phyloP scores from a whole-genome alignment of 169 alveolate species.

The Plasmodium sp. region DNA sequence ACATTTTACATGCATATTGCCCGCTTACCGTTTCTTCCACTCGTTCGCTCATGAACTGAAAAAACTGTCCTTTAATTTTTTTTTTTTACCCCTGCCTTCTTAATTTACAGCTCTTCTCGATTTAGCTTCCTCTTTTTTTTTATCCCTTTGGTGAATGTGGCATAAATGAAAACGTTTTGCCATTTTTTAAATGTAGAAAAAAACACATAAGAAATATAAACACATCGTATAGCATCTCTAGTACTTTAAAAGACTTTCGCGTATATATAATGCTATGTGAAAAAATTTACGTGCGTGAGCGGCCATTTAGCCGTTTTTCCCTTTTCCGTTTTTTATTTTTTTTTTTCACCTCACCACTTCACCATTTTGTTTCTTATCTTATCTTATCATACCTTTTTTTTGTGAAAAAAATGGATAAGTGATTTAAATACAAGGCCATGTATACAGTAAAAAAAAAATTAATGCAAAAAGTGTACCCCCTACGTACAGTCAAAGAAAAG shows the following conservation, averaged over 20 bases:
- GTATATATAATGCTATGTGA: background rate
- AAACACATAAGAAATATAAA: background rate
- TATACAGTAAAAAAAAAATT: background rate
- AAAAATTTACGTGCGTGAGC: background rate
- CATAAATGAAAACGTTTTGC: background rate
- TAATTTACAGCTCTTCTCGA: background rate
- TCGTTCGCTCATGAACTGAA: background rate
- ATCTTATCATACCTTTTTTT: background rate
- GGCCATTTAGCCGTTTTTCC: background rate
- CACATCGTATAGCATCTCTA: background rate
- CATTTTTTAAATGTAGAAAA: background rate
- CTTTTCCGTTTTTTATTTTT: background rate
- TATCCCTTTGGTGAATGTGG: background rate
- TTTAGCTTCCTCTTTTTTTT: conserved; percentile 5
- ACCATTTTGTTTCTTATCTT: background rate
- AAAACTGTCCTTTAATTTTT: background rate
- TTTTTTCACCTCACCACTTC: background rate
- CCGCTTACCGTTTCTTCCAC: background rate
- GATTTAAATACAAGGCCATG: background rate
- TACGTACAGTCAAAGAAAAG: background rate
- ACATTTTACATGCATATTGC: background rate
- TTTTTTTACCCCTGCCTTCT: background rate
- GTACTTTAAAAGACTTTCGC: background rate
- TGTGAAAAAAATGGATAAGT: background rate
- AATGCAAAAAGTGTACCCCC: background rate